phyloP scores from a whole-genome alignment of 2,329 filamentous ascomycete genomes.

The Hypocreales sp. region DNA sequence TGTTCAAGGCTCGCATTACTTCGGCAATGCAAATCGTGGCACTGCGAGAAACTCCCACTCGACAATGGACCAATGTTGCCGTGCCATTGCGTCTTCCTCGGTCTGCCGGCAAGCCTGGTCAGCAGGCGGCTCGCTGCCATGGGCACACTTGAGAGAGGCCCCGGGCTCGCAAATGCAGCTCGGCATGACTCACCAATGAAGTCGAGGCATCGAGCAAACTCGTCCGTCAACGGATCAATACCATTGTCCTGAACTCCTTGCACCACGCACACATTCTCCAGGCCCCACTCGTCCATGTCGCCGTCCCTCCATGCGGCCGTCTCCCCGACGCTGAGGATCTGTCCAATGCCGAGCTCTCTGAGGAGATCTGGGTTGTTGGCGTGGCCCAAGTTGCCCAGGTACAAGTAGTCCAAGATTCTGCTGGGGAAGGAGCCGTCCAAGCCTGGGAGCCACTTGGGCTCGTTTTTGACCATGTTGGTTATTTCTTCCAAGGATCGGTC shows the following conservation, averaged over 20 bases:
- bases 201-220: conserved; percentile 72
- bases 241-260: conserved; percentile 91
- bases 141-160: too few relatives aligned
- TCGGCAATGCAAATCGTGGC: conserved; percentile 99
- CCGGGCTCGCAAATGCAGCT: too few relatives aligned
- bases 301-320: conserved; percentile 65
- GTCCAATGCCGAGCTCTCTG: conserved; percentile 62
- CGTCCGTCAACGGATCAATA: conserved; percentile 75
- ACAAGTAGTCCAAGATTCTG: conserved; percentile 83
- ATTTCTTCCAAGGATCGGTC: conserved; percentile 37
- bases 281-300: conserved; percentile 56
- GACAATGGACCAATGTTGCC: conserved; percentile 88
- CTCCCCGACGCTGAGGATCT: conserved; percentile 87
- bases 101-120: conserved; percentile 33
- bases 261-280: conserved; percentile 65
- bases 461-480: conserved; percentile 33
- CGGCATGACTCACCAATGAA: conserved; percentile 66
- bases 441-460: conserved; percentile 67
- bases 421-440: conserved; percentile 88
- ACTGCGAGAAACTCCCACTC: conserved; percentile 87
- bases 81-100: conserved; percentile 61
- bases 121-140: conserved; percentile 1
- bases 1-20: conserved; percentile 67
- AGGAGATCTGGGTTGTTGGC: conserved; percentile 87
- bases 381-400: conserved; percentile 82